Conservation (phyloP, 2,329 filamentous ascomycete genomes). For the Phyllachora maydis region DNA sequence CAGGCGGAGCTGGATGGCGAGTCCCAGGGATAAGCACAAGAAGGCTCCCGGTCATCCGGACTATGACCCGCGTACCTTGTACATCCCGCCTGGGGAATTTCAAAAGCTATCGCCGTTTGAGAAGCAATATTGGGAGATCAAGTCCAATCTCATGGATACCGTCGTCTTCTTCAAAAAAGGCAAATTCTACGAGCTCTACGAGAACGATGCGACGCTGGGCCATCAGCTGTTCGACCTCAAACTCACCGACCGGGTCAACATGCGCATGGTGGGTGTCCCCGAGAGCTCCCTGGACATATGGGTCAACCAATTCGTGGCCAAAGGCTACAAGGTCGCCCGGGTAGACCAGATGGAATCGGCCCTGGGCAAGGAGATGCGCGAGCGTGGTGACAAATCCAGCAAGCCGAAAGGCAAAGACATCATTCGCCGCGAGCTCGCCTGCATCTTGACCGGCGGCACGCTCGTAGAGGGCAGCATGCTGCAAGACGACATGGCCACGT, state of each 20-base stretch:
- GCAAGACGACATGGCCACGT: slow-evolving; percentile 93
- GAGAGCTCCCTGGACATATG: slow-evolving; percentile 91
- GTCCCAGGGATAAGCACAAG: slow-evolving; percentile 66
- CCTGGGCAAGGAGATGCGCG: slow-evolving; percentile 95
- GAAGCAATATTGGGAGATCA: slow-evolving; percentile 98
- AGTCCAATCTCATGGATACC: slow-evolving; percentile 92
- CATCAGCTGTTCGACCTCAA: slow-evolving; percentile 96
- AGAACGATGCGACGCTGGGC: slow-evolving; percentile 90
- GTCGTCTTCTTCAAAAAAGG: slow-evolving; percentile 99
- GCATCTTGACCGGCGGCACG: slow-evolving; percentile 79
- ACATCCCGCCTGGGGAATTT: slow-evolving; percentile 66
- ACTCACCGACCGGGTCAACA: slow-evolving; percentile 93
- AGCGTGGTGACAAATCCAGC: slow-evolving; percentile 49
- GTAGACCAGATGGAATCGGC: slow-evolving; percentile 96
- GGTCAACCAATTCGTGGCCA: slow-evolving; percentile 96
- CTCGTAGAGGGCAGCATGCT: slow-evolving; percentile 93
- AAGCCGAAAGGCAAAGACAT: slow-evolving; percentile 90
- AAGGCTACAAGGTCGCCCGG: slow-evolving; percentile 89
- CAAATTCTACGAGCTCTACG: slow-evolving; percentile 97
- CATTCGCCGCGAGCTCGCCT: slow-evolving; percentile 76
- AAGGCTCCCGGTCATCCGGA: slow-evolving; percentile 64
- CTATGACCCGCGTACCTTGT: slow-evolving; percentile 81
- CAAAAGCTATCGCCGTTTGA: slow-evolving; percentile 80
- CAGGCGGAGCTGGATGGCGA: slow-evolving; percentile 77
- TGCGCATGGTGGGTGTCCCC: slow-evolving; percentile 98